Evolutionary conservation across 2,329 filamentous ascomycete genomes (phyloP), one percentile per base, ranked within the genome.

Genomic region (Trichoderma sp.): DNA sequence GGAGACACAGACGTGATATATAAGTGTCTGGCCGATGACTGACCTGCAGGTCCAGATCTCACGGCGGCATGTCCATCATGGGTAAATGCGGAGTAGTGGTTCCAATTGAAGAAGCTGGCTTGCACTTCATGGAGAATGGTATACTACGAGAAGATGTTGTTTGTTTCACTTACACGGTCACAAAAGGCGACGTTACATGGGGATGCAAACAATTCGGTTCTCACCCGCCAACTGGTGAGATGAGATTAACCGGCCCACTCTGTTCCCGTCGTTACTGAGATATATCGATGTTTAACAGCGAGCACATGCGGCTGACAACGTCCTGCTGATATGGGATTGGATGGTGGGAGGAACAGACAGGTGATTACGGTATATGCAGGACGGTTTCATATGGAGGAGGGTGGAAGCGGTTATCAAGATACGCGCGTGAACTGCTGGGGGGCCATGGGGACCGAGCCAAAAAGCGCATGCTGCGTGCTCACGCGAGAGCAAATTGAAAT

Each of bases 111-210:
- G 47, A 21, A 15, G n/a, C 30, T 61, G 7, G 51, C 17, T 57
- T 21, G 19, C 19, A 51, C 34, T 41, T 15, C 34, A 12, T 43
- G 48, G 51, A 24, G 15, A 43, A 43, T 10, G 10, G 19, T 7
- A 41, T 15, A 19, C 48, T 7, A 47, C 19, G 17, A 54, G 17
- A 17, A 17, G 14, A 34, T 24, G 39, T 26, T 10, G 34, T 54
- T 19, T 30, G 48, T 54, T 54, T 61, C 58, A 44, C 15, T n/a
- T 61, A 4, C 19, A 26, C 39, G 39, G 24, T 26, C 2, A 21
- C 41, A 62, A 24, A 54, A 52, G 47, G 50, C n/a, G 44, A 59
- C 39, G 59, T 62, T 54, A 54, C 59, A 62, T 54, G 28, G 24
- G n/a, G 24, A 45, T 30, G n/a, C 15, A 41, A 30, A 50, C 59